These are phyloP conservation scores for Ophiostoma australiae DNA, from an alignment of 2,329 filamentous ascomycete genomes.

Conservation along the genomic window DNA sequence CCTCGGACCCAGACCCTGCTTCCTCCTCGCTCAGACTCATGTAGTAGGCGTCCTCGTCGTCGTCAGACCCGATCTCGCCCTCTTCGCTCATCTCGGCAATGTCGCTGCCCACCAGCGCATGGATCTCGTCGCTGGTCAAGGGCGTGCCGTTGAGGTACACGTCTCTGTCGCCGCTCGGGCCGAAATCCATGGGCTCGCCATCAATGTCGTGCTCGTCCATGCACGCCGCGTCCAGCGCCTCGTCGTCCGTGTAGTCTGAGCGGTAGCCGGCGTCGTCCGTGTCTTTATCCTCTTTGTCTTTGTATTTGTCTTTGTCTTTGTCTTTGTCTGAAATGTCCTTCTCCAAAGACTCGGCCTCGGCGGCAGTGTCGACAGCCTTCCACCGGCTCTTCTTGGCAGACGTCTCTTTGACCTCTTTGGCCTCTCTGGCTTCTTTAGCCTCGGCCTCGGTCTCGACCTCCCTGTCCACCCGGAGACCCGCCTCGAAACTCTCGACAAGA, in stretches of 20 bases:
- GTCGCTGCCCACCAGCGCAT: constrained; percentile 19
- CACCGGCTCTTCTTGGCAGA: constrained; percentile 42
- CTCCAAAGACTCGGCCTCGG: neutral
- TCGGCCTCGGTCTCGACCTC: constrained; percentile 21
- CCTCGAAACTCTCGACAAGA: constrained; percentile 66
- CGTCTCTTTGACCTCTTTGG: neutral
- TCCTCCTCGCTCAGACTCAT: constrained; percentile 18
- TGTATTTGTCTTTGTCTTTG: neutral
- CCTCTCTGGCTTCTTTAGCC: constrained; percentile 15
- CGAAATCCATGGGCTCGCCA: constrained; percentile 43
- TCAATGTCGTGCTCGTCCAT: constrained; percentile 44
- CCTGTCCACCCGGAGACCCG: constrained; percentile 50
- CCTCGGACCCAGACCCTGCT: neutral
- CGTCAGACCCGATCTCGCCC: constrained; percentile 26
- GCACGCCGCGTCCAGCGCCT: constrained; percentile 46
- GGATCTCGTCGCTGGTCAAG: constrained; percentile 36
- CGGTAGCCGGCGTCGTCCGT: constrained; percentile 26
- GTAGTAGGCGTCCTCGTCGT: constrained; percentile 17
- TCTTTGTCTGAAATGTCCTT: neutral
- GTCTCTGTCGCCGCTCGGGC: constrained; percentile 23
- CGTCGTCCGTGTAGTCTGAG: constrained; percentile 31
- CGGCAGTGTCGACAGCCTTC: constrained; percentile 46
- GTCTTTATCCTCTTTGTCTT: constrained; percentile 1
- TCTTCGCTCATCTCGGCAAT: constrained; percentile 27
- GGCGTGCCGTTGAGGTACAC: constrained; percentile 34